Conservation (phyloP, 2,329 filamentous ascomycete genomes). For the Fusarium pseudonygamai region DNA sequence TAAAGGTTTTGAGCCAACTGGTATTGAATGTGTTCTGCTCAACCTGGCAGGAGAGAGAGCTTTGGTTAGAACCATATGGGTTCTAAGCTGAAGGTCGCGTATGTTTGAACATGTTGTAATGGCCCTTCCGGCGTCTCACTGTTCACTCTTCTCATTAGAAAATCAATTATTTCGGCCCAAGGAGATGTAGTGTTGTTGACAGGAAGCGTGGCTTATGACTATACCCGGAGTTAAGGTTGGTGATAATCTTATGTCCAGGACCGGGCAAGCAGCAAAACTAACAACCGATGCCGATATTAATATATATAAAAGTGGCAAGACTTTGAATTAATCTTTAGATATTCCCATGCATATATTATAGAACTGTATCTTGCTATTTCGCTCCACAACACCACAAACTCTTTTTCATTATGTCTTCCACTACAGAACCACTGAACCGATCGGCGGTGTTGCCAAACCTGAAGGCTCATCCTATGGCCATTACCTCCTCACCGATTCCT, state of each 20-base stretch:
- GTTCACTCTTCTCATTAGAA: no score
- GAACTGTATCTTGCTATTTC: no score
- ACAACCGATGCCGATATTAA: background rate
- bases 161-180: no score
- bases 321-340: accelerated
- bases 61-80: no score
- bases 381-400: accelerated
- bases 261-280: background rate
- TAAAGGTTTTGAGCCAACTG: accelerated
- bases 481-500: background rate
- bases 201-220: no score
- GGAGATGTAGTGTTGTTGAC: accelerated
- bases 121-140: no score
- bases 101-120: no score
- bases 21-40: no score
- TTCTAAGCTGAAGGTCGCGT: no score
- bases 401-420: background rate
- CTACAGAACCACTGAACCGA: background rate
- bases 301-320: accelerated
- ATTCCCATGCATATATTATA: background rate
- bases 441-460: background rate
- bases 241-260: background rate
- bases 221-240: background rate
- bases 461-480: background rate
- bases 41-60: no score